phyloP scores from a whole-genome alignment of 192 early-diverging fungal species.

The Phlyctochytrium bullatum region DNA sequence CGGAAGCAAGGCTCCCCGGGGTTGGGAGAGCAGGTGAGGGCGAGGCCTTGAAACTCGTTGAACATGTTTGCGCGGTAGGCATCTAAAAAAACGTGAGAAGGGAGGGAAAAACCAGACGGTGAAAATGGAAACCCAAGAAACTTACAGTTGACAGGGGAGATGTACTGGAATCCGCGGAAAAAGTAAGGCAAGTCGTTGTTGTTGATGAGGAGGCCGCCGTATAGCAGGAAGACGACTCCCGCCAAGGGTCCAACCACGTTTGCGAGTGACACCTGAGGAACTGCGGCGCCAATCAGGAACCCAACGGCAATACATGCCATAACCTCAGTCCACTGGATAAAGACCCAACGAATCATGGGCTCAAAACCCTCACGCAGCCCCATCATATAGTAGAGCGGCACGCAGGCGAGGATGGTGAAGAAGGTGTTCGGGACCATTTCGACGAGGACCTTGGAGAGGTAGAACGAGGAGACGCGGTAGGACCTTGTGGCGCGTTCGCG shows the following conservation, averaged over 20 bases:
- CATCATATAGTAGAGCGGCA: constrained; percentile 37
- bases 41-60: constrained; percentile 1
- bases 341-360: constrained; percentile 9
- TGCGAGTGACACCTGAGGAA: constrained; percentile 29
- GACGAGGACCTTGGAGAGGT: constrained; percentile 60
- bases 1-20: not conserved
- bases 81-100: not conserved
- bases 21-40: not conserved
- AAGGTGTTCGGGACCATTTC: constrained; percentile 30
- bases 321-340: constrained; percentile 4
- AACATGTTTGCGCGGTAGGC: not conserved
- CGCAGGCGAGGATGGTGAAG: constrained; percentile 21
- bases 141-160: not conserved
- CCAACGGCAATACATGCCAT: constrained; percentile 23
- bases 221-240: constrained; percentile 35
- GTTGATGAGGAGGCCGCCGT: constrained; percentile 33
- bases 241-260: constrained; percentile 37
- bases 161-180: constrained; percentile 16
- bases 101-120: too few species aligned
- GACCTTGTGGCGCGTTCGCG: constrained; percentile 64
- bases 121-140: not conserved
- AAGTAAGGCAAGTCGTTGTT: constrained; percentile 23
- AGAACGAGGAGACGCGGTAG: constrained; percentile 62
- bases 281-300: constrained; percentile 28
- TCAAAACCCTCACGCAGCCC: constrained; percentile 11